Evolutionary conservation across 2,329 filamentous ascomycete species (phyloP).

Genomic region (Nothophaeocryptopus gaeumannii): DNA sequence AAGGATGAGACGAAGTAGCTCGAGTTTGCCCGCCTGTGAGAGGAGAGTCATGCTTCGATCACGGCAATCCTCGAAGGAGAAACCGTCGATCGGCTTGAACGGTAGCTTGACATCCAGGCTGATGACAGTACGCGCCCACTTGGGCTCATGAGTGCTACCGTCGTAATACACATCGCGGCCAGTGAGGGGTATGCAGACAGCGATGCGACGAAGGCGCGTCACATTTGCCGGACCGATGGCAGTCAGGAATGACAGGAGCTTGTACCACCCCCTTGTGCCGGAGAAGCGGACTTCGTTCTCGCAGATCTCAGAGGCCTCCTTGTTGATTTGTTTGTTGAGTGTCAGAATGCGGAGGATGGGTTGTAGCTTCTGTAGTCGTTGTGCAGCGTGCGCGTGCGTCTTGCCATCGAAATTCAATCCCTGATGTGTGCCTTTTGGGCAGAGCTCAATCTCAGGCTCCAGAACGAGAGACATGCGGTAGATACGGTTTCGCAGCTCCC

Average conservation of each 20-base stretch:
- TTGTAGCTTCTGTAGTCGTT: not conserved
- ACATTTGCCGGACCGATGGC: not conserved
- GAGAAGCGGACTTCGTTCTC: constrained; percentile 42
- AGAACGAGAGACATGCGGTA: constrained; percentile 5
- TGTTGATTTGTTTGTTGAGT: constrained; percentile 31
- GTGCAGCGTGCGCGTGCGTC: not conserved
- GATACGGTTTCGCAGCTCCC: constrained; percentile 3
- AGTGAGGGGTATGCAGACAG: constrained; percentile 2
- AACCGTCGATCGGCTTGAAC: too few species aligned
- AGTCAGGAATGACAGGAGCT: constrained; percentile 4
- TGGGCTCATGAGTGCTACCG: too few species aligned
- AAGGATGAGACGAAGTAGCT: too few species aligned
- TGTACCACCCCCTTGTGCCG: not conserved
- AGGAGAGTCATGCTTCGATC: too few species aligned
- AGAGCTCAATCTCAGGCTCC: not conserved
- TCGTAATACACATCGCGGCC: too few species aligned
- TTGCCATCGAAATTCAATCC: not conserved
- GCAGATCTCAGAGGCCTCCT: constrained; percentile 40
- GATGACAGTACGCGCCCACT: too few species aligned
- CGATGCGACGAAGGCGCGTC: not conserved
- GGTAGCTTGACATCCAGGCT: too few species aligned
- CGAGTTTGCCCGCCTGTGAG: too few species aligned
- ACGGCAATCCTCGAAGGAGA: too few species aligned
- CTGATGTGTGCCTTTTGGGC: not conserved
- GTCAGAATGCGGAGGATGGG: constrained; percentile 8